phyloP scores from a whole-genome alignment of 1,284 basidiomycete genomes.

The Cystobasidium pallidum region DNA sequence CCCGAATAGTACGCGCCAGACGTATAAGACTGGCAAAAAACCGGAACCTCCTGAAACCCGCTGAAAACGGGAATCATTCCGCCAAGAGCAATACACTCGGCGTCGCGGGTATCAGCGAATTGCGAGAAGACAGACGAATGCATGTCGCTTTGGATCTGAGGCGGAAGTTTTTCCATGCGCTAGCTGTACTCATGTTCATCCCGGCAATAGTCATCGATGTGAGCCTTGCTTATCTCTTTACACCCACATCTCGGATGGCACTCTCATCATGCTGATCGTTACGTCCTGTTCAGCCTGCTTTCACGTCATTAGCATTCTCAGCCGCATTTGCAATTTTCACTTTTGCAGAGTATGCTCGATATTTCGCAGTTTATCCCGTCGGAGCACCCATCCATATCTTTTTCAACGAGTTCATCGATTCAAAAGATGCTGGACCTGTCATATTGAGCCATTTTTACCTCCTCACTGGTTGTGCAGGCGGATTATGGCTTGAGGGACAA shows the following conservation, averaged over 20 bases:
- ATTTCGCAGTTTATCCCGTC: constrained; percentile 96
- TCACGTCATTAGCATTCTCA: constrained; percentile 91
- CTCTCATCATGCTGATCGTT: constrained; percentile 22
- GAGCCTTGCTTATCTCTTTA: constrained; percentile 56
- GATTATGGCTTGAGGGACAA: constrained; percentile 92
- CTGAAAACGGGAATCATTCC: constrained; percentile 10
- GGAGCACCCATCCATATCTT: constrained; percentile 93
- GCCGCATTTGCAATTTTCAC: constrained; percentile 89
- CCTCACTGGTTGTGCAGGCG: constrained; percentile 88
- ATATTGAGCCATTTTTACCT: constrained; percentile 97
- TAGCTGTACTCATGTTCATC: constrained; percentile 93
- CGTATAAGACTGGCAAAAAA: constrained; percentile 59
- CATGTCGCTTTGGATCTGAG: constrained; percentile 83
- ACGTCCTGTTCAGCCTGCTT: constrained; percentile 73
- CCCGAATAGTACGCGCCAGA: constrained; percentile 76
- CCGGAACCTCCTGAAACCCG: constrained; percentile 16
- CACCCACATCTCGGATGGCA: too few species aligned
- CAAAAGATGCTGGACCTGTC: constrained; percentile 92
- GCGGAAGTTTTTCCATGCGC: constrained; percentile 94
- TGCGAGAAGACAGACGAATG: constrained; percentile 49
- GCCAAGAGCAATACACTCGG: constrained; percentile 17
- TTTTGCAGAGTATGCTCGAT: constrained; percentile 95
- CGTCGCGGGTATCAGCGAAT: constrained; percentile 47
- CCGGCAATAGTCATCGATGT: constrained; percentile 92
- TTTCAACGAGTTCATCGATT: constrained; percentile 95